A percentile compares a stretch with the other conserved stretches of the same genome.
These are phyloP conservation scores for Rossbeevera mucosa DNA, from an alignment of 768 basidiomycete genomes.

Conservation along the genomic window DNA sequence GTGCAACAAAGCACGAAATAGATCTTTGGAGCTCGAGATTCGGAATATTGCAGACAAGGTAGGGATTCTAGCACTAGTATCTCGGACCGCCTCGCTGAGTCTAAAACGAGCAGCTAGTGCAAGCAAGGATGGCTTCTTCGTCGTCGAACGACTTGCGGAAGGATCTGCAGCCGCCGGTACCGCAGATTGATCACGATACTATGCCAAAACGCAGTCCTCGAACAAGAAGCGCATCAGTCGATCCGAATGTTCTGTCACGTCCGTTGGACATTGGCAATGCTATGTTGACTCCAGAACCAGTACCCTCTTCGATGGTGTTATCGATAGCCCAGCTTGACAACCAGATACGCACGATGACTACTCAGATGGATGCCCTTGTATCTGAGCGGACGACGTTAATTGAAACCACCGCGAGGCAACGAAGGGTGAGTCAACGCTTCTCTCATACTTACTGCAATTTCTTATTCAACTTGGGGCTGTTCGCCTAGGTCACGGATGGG, in stretches of 20 bases:
- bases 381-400: slow-evolving; percentile 34
- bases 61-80: slow-evolving; percentile 5
- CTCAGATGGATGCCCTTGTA: slow-evolving; percentile 35
- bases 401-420: slow-evolving; percentile 18
- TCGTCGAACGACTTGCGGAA: neutral
- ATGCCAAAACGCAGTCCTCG: slow-evolving; percentile 7
- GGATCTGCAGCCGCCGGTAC: neutral
- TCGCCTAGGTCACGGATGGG: slow-evolving; percentile 14
- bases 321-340: slow-evolving; percentile 32
- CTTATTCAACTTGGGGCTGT: neutral
- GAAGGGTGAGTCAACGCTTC: slow-evolving; percentile 17
- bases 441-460: neutral
- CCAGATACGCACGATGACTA: slow-evolving; percentile 34
- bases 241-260: slow-evolving; percentile 13
- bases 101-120: slow-evolving; percentile 17
- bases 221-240: slow-evolving; percentile 21
- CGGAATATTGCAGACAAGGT: slow-evolving; percentile 36
- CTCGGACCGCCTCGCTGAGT: neutral
- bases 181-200: neutral
- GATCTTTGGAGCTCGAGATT: slow-evolving; percentile 42
- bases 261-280: neutral
- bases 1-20: slow-evolving; percentile 37
- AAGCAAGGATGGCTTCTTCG: slow-evolving; percentile 12
- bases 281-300: neutral
- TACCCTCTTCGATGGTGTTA: slow-evolving; percentile 7